phyloP scores from a whole-genome alignment of 306 rosid genomes.

The Cucurbita pepo region DNA sequence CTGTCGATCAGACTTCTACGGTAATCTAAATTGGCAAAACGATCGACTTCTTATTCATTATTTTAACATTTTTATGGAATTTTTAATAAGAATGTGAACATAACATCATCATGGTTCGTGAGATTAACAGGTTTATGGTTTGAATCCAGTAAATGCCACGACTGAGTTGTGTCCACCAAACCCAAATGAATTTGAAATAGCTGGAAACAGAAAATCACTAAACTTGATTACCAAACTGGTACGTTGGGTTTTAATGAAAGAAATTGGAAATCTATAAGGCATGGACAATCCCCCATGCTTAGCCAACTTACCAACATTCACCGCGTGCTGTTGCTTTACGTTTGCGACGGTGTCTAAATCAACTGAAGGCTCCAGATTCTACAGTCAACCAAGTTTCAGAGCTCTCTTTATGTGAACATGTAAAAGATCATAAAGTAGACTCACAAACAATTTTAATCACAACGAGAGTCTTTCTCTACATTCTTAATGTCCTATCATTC shows the following conservation, averaged over 20 bases:
- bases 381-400: constrained; percentile 1
- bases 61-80: neutral
- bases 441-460: neutral
- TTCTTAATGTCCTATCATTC: neutral
- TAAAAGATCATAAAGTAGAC: neutral
- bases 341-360: constrained; percentile 87
- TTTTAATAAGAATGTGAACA: neutral
- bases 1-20: too few relatives aligned
- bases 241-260: neutral
- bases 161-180: constrained; percentile 98
- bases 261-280: neutral
- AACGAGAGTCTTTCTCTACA: neutral
- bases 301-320: constrained; percentile 71
- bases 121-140: constrained; percentile 42
- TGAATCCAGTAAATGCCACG: constrained; percentile 80
- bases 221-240: constrained; percentile 1
- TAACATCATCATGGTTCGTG: constrained; percentile 7
- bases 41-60: too few relatives aligned
- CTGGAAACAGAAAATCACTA: constrained; percentile 21
- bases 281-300: constrained; percentile 2
- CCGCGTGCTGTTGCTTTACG: constrained; percentile 68
- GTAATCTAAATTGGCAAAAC: too few relatives aligned
- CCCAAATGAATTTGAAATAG: constrained; percentile 90
- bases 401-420: neutral
- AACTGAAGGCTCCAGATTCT: constrained; percentile 91